Evolutionary conservation across 257 asterid species (phyloP), one percentile per base, ranked within the genome.

Genomic region (Plantago major): DNA sequence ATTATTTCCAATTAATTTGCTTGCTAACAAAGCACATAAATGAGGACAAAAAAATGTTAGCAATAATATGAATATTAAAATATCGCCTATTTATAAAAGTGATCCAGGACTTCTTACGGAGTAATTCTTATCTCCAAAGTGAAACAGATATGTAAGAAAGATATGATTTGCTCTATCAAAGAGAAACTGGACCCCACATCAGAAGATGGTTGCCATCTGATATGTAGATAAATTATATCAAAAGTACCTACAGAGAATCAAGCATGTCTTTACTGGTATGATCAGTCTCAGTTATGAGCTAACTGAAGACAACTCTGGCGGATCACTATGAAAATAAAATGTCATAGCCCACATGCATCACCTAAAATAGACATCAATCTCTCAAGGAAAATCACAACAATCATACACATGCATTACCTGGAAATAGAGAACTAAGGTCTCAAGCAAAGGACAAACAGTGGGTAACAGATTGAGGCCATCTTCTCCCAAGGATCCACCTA

Each of bases 401-500:
- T 14, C 50, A 51, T 15, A 46, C 67, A 53, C 46, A 33, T 55
- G 55, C 38, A 22, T 64, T 79, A 89, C 97, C 96, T 90, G 97
- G 75, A 82, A 90, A 78, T 82, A 85, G 47, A 90, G 83, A 73
- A 81, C 67, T 79, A 88, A 70, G 8, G 76, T 79, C 81, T 85
- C 89, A 18, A 90, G 89, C 79, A 72, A 69, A 58, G 95, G 98
- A 74, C 94, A 90, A 65, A 70, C 43, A 47, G 76, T 46, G 62
- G 90, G 85, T 59, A 90, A 62, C 73, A 81, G 71, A 61, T 73
- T 75, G 73, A 90, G 81, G 38, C 96, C 96, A 65, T 83, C 86
- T 16, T 74, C 73, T 61, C 95, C 91, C 61, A 90, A 69, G 10
- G 90, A 80, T 65, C 89, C 96, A 74, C 98, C 98, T 76, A 90